A percentile compares a stretch with the other conserved stretches of the same genome.
Conservation (phyloP, 2,329 filamentous ascomycete species). For the Pyrenochaeta sp. region DNA sequence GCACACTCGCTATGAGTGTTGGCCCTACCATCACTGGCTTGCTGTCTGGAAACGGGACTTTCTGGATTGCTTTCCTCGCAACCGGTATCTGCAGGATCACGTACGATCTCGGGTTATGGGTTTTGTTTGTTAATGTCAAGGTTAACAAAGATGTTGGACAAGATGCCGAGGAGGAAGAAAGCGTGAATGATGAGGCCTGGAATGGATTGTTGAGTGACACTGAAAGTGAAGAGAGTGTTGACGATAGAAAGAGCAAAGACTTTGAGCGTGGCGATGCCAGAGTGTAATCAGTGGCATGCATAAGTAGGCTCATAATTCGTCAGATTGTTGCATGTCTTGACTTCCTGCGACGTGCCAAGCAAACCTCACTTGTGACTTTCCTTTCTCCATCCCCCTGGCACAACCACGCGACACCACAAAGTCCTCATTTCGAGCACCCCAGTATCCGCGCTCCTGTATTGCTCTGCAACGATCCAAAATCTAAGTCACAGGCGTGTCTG, state of each 20-base stretch:
- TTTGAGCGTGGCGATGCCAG: constrained; percentile 15
- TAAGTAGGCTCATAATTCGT: too few relatives aligned
- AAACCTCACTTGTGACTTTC: too few relatives aligned
- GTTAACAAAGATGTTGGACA: constrained; percentile 26
- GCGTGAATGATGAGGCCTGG: constrained; percentile 37
- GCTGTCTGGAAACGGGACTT: constrained; percentile 41
- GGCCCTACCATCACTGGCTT: constrained; percentile 50
- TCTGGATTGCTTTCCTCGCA: constrained; percentile 50
- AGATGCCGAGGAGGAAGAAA: constrained; percentile 28
- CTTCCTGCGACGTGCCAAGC: too few relatives aligned
- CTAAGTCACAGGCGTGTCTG: too few relatives aligned
- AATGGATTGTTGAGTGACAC: constrained; percentile 40
- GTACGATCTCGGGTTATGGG: constrained; percentile 49
- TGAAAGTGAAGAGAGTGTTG: constrained; percentile 31
- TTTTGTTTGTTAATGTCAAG: constrained; percentile 48
- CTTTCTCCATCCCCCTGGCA: too few relatives aligned
- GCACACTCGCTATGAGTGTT: constrained; percentile 64
- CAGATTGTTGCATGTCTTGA: too few relatives aligned
- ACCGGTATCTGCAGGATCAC: constrained; percentile 43
- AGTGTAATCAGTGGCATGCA: constrained; percentile 38
- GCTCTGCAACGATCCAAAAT: too few relatives aligned
- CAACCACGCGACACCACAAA: too few relatives aligned
- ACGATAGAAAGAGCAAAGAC: constrained; percentile 33
- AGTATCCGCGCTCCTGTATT: too few relatives aligned
- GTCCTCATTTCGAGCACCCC: too few relatives aligned